These are phyloP conservation scores for Botrytis tulipae DNA, from an alignment of 2,329 filamentous ascomycete species.

Conservation along the genomic window DNA sequence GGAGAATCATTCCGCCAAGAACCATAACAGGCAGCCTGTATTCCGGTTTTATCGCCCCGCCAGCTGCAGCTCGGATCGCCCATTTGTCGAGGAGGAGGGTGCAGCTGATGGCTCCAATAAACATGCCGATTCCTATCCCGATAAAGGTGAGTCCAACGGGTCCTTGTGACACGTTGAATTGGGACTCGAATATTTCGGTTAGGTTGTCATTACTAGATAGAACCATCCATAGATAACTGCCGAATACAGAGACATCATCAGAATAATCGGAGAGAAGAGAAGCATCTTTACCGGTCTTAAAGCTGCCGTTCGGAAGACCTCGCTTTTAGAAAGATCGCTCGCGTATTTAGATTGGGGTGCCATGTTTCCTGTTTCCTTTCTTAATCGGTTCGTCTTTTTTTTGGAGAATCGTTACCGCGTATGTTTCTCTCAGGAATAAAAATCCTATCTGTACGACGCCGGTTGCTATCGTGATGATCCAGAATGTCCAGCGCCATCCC, in stretches of 20 bases:
- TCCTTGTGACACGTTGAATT: constrained; percentile 39
- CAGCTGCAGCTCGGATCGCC: not conserved
- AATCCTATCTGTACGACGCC: constrained; percentile 42
- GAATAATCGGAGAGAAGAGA: constrained; percentile 36
- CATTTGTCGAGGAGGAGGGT: constrained; percentile 38
- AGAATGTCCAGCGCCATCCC: constrained; percentile 55
- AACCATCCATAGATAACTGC: constrained; percentile 40
- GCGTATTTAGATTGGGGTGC: constrained; percentile 43
- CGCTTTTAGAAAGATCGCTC: not conserved
- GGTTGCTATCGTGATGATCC: constrained; percentile 44
- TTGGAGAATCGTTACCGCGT: constrained; percentile 47
- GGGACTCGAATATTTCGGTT: constrained; percentile 39
- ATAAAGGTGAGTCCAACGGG: constrained; percentile 42
- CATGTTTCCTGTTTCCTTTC: constrained; percentile 51
- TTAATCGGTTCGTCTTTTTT: constrained; percentile 45
- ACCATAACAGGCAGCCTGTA: constrained; percentile 42
- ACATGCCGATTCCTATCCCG: constrained; percentile 39
- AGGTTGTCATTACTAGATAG: constrained; percentile 42
- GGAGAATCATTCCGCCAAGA: constrained; percentile 40
- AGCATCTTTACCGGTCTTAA: constrained; percentile 41
- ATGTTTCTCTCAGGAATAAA: constrained; percentile 48
- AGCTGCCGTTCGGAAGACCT: constrained; percentile 35
- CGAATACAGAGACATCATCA: constrained; percentile 38
- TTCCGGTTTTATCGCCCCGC: constrained; percentile 37
- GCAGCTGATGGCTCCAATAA: constrained; percentile 28